These are phyloP conservation scores for Bisporella sp. DNA, from an alignment of 2,329 filamentous ascomycete species.

Conservation along the genomic window DNA sequence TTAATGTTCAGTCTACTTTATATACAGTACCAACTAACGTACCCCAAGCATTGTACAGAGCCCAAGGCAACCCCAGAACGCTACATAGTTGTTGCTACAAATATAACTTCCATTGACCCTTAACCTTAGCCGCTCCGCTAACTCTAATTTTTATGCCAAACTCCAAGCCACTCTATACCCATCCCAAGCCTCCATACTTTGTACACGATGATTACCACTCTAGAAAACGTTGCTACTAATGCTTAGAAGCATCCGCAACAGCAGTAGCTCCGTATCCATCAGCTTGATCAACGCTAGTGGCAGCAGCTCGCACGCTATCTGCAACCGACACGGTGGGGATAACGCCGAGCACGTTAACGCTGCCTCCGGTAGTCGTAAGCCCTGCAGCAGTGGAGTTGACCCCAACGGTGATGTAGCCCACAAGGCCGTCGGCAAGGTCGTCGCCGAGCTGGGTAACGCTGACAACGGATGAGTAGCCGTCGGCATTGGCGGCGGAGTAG, in stretches of 20 bases:
- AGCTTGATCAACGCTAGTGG: slow-evolving; percentile 1
- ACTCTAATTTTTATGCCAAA: too few species aligned
- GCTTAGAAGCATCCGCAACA: not conserved
- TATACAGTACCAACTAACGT: too few species aligned
- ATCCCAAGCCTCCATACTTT: too few species aligned
- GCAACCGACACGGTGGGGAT: slow-evolving; percentile 5
- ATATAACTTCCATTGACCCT: too few species aligned
- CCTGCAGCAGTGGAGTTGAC: slow-evolving; percentile 19
- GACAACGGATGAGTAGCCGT: slow-evolving; percentile 4
- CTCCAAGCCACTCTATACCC: too few species aligned
- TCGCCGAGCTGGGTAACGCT: slow-evolving; percentile 23
- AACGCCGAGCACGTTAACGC: slow-evolving; percentile 3
- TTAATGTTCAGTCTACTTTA: too few species aligned
- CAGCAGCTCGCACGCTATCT: slow-evolving; percentile 1
- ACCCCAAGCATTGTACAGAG: too few species aligned
- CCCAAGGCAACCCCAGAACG: too few species aligned
- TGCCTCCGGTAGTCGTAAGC: not conserved
- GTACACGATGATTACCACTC: too few species aligned
- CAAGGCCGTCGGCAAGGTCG: slow-evolving; percentile 27
- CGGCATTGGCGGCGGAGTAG: not conserved
- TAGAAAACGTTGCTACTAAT: too few species aligned
- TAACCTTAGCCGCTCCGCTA: too few species aligned
- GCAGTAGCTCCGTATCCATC: slow-evolving; percentile 1
- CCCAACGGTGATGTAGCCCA: slow-evolving; percentile 30
- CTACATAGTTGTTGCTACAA: too few species aligned